Conservation (phyloP, 768 basidiomycete genomes). For the Flagelloscypha sp. region DNA sequence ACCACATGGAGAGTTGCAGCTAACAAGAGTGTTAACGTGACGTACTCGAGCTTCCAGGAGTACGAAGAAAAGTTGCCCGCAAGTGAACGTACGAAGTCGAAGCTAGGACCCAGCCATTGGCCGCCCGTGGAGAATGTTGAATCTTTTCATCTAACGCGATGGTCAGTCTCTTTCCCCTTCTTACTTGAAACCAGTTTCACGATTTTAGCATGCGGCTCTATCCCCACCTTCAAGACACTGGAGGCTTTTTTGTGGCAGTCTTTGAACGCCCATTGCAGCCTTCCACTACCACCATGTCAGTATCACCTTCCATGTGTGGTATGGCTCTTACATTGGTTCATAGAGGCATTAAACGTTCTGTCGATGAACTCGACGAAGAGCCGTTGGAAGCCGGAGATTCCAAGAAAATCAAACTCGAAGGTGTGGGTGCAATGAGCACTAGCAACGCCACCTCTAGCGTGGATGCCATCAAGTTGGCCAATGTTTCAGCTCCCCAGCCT, state of each 20-base stretch:
- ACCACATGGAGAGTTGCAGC: constrained; percentile 71
- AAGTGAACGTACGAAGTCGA: constrained; percentile 41
- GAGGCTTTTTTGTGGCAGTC: constrained; percentile 96
- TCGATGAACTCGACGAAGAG: constrained; percentile 24
- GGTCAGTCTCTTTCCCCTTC: constrained; percentile 36
- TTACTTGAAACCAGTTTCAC: not conserved
- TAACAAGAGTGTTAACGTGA: constrained; percentile 40
- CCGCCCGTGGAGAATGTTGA: constrained; percentile 63
- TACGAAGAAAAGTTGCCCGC: constrained; percentile 45
- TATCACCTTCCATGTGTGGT: not conserved
- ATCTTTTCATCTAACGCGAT: constrained; percentile 56
- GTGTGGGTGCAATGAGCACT: constrained; percentile 15
- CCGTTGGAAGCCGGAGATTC: constrained; percentile 46
- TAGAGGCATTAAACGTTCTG: not conserved
- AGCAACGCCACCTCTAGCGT: constrained; percentile 10
- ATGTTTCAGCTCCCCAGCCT: constrained; percentile 22
- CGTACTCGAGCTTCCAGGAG: constrained; percentile 52
- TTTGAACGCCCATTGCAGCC: constrained; percentile 41
- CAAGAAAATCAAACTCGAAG: constrained; percentile 21
- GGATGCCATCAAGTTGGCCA: constrained; percentile 12
- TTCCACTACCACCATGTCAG: constrained; percentile 12
- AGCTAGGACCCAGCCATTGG: constrained; percentile 71
- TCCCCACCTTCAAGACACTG: constrained; percentile 93
- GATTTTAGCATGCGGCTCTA: constrained; percentile 71
- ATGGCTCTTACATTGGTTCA: not conserved